A percentile compares a stretch with the other conserved stretches of the same genome.
These are phyloP conservation scores for Xylariaceae sp. DNA, from an alignment of 2,329 filamentous ascomycete genomes.

Conservation along the genomic window DNA sequence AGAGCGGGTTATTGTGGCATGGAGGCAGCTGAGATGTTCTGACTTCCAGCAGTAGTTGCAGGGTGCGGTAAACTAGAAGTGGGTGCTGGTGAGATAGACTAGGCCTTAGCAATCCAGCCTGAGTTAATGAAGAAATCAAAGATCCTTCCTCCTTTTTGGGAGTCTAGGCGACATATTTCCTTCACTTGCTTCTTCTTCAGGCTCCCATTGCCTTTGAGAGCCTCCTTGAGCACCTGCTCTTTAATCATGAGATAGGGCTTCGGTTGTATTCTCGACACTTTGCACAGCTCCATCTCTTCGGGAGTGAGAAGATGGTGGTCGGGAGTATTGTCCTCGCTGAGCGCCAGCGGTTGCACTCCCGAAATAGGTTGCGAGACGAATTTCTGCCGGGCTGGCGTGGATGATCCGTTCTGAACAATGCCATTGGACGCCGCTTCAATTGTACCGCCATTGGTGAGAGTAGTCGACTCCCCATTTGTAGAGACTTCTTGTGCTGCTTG, in stretches of 20 bases:
- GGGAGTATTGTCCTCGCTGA: constrained; percentile 71
- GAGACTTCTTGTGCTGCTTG: constrained; percentile 23
- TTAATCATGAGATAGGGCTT: constrained; percentile 96
- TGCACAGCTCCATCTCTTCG: constrained; percentile 84
- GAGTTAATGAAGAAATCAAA: constrained; percentile 94
- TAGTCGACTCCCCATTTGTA: constrained; percentile 50
- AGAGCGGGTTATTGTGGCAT: too few species aligned
- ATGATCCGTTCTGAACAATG: constrained; percentile 39
- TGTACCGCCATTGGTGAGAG: constrained; percentile 49
- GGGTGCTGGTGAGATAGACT: constrained; percentile 6
- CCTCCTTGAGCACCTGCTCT: constrained; percentile 85
- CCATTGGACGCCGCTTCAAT: constrained; percentile 29
- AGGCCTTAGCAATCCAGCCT: constrained; percentile 88
- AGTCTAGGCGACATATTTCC: constrained; percentile 79
- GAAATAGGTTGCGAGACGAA: constrained; percentile 54
- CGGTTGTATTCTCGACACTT: constrained; percentile 76
- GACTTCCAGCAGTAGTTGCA: too few species aligned
- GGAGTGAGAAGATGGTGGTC: constrained; percentile 82
- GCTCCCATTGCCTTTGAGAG: constrained; percentile 79
- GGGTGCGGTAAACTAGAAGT: too few species aligned
- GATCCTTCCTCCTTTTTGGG: constrained; percentile 77
- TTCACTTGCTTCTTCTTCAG: constrained; percentile 93
- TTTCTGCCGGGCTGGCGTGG: constrained; percentile 46
- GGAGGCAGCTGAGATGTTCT: too few species aligned
- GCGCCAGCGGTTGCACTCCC: constrained; percentile 59